phyloP scores from a whole-genome alignment of 2,329 filamentous ascomycete species.

The Passalora sequoiae region DNA sequence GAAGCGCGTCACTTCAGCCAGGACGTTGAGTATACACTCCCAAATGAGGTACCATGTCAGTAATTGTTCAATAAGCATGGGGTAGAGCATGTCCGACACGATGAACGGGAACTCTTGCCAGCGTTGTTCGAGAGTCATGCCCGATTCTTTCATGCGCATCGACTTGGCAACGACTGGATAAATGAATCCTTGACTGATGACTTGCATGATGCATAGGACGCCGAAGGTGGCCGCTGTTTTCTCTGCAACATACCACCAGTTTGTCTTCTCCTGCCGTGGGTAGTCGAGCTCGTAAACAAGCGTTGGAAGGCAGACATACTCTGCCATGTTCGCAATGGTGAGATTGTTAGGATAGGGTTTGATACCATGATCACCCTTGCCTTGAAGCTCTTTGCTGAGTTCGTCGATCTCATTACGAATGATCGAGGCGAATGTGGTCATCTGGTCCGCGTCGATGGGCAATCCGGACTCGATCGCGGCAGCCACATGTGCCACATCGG shows the following conservation, averaged over 20 bases:
- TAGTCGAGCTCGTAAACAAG: conserved; percentile 76
- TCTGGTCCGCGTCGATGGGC: conserved; percentile 58
- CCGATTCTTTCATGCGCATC: conserved; percentile 61
- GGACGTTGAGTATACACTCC: conserved; percentile 62
- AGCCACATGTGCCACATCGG: conserved; percentile 58
- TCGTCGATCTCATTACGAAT: conserved; percentile 63
- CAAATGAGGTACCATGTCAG: conserved; percentile 78
- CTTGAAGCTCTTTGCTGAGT: conserved; percentile 59
- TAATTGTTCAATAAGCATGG: conserved; percentile 73
- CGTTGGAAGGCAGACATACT: conserved; percentile 70
- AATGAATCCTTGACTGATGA: conserved; percentile 70
- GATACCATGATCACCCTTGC: conserved; percentile 50
- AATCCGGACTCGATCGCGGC: conserved; percentile 57
- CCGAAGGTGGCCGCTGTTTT: conserved; percentile 67
- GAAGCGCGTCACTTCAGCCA: conserved; percentile 71
- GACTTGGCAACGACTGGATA: conserved; percentile 68
- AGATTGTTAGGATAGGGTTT: conserved; percentile 65
- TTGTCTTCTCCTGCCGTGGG: conserved; percentile 62
- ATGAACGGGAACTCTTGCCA: conserved; percentile 68
- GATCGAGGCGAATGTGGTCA: conserved; percentile 59
- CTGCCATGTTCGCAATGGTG: conserved; percentile 52
- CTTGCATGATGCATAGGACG: conserved; percentile 71
- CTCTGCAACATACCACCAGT: conserved; percentile 70
- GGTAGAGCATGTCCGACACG: conserved; percentile 69
- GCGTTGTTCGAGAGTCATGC: conserved; percentile 56